Evolutionary conservation across 1,284 basidiomycete species (phyloP), one percentile per base, ranked within the genome.

Genomic region (Peniophora sp.): DNA sequence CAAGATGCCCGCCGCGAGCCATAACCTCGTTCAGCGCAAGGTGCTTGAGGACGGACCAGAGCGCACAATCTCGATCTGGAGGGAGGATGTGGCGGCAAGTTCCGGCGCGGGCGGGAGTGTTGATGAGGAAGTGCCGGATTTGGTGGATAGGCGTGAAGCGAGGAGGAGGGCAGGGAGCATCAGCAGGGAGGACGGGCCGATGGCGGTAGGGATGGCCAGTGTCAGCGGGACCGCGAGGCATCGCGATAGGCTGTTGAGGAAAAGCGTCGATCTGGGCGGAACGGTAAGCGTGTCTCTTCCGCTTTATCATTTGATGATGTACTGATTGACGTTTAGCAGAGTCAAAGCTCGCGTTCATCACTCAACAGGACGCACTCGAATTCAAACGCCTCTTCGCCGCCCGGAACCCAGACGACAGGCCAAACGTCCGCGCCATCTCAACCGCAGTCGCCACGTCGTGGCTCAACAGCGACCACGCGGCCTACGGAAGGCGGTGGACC

Each of bases 31-130:
- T 23, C 63, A 68, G 56, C 58, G 65, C 49, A 58, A 57, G 22
- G 58, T 68, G 24, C 50, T 66, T 36, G 66, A 68, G 56, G 67
- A 69, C 54, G 62, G 62, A 36, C 65, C 67, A 12, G 52, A 60
- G 47, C 61, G 64, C 43, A 69, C 65, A 17, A 67, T 70, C 51
- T 64, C 68, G 22, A 51, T 68, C 5, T 70, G 68, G 68, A 59
- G 68, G 43, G 67, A 70, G 57, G 56, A 57, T 1, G 67, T 70
- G 18, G 66, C 66, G 39, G 58, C 62, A 53, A 65, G 62, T 48
- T 27, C 51, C 47, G 53, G 53, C 41, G 57, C 52, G 22, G 22
- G 12, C 3, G 53, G 32, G 1, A 51, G 52, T 3, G 27, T 32
- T 32, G 54, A 51, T 20, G 63, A 58, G 12, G 22, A 24, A n/a